A percentile compares a stretch with the other conserved stretches of the same genome.
Conservation (phyloP, 345 rosid species). For the Sisymbrium irio region DNA sequence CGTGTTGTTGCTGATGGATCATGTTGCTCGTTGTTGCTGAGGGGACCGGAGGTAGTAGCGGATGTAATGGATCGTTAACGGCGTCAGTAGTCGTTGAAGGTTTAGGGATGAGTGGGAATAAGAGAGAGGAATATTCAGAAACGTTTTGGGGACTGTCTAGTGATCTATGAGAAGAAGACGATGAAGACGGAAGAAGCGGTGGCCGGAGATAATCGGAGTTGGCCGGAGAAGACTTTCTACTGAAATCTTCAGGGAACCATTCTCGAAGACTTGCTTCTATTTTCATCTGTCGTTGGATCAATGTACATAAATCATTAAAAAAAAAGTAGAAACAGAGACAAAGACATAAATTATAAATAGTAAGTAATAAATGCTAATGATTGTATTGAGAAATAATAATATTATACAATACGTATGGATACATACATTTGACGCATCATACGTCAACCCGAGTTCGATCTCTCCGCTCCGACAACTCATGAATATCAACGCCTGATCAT, state of each 20-base stretch:
- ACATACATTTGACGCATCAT: slow-evolving; percentile 42
- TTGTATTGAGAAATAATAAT: neutral
- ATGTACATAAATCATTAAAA: neutral
- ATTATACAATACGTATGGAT: neutral
- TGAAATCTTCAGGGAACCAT: slow-evolving; percentile 55
- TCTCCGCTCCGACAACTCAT: slow-evolving; percentile 85
- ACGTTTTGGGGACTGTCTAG: slow-evolving; percentile 47
- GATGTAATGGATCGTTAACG: slow-evolving; percentile 15
- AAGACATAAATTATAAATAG: neutral
- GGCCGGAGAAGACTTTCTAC: slow-evolving; percentile 39
- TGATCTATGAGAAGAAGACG: slow-evolving; percentile 75
- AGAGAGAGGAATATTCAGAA: slow-evolving; percentile 53
- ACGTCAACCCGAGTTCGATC: slow-evolving; percentile 76
- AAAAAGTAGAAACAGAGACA: neutral
- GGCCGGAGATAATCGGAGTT: slow-evolving; percentile 34
- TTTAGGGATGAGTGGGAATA: slow-evolving; percentile 43
- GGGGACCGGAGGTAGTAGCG: slow-evolving; percentile 8
- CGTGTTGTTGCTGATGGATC: slow-evolving; percentile 41
- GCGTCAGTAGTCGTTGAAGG: slow-evolving; percentile 21
- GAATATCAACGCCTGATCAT: slow-evolving; percentile 62
- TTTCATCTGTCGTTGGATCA: slow-evolving; percentile 44
- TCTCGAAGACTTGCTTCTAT: slow-evolving; percentile 52
- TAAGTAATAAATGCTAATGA: neutral
- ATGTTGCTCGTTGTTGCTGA: neutral
- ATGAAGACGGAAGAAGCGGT: slow-evolving; percentile 46